Evolutionary conservation across 192 early-diverging fungal genomes (phyloP), one percentile per base, ranked within the genome.

Genomic region (Backusella mclennaniae): DNA sequence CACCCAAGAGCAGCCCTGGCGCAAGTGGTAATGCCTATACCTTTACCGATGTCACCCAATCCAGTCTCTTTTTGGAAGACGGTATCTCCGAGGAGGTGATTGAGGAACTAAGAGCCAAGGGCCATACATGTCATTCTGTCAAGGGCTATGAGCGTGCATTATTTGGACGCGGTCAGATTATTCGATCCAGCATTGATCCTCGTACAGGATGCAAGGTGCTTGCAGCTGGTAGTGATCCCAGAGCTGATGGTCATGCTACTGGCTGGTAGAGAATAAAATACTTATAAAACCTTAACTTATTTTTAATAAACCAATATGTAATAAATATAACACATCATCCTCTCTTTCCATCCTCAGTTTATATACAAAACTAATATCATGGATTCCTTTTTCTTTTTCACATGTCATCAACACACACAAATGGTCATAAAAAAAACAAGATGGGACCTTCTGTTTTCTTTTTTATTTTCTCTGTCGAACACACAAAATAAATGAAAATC

Each of bases 161-260:
- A 69, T 92, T 95, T 86, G 94, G 94, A 8, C 83, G 92, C 29
- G 94, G 92, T 11, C 94, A 95, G 86, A 80, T 94, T 63, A 92
- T 94, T 82, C 76, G 82, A 69, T 67, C 70, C 67, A 69, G 35
- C 4, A 44, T 66, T 3, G 88, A 90, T 77, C 9, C 67, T 26
- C 79, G 76, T 12, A 80, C 75, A 35, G 87, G 87, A 15, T 74
- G 73, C n/a, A 73, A 82, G 7, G 83, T 90, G 11, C 82, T 85
- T 46, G 75, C 80, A 23, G 90, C 77, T 52, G 90, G 89, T 46
- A 87, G 84, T 49, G 90, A 91, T 74, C 84, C 85, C 46, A 82
- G 90, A 67, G 84, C 85, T 5, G 89, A 91, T 76, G 90, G 90
- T n/a, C 85, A 87, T 68, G 88, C 87, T 1, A 15, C 69, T 35